Percentiles rank a stretch among this genome's conserved stretches.
phyloP scores from a whole-genome alignment of 179 eudicot species.

The Gypsophila paniculata region DNA sequence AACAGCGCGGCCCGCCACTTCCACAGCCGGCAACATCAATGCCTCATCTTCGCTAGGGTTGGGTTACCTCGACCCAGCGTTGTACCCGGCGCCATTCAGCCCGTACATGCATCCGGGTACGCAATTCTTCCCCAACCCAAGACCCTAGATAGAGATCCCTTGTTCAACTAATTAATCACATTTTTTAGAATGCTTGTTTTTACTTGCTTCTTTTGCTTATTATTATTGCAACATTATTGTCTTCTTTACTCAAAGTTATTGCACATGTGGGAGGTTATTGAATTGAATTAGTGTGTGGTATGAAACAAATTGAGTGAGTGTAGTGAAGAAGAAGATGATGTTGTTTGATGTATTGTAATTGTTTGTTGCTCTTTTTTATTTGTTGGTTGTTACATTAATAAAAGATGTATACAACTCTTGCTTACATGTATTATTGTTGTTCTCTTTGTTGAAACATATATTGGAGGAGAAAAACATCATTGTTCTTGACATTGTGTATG shows the following conservation, averaged over 20 bases:
- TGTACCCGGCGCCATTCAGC: conserved; percentile 47
- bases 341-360: conserved; percentile 16
- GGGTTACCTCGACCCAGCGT: conserved; percentile 51
- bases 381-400: conserved; percentile 6
- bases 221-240: background rate
- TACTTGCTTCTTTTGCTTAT: background rate
- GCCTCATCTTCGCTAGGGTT: conserved; percentile 15
- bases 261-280: background rate
- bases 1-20: conserved; percentile 19
- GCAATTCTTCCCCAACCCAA: conserved; percentile 77
- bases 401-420: conserved; percentile 4
- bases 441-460: background rate
- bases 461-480: background rate
- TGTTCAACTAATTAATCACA: background rate
- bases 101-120: conserved; percentile 71
- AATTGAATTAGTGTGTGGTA: background rate
- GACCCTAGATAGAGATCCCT: conserved; percentile 44
- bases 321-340: background rate
- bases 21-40: conserved; percentile 23
- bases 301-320: background rate
- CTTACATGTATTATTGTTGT: background rate
- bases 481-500: background rate
- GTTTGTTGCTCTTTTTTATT: conserved; percentile 13
- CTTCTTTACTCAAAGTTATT: conserved; percentile 8
- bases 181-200: background rate